Percentiles rank a stretch among this genome's conserved stretches.
phyloP scores from a whole-genome alignment of 768 basidiomycete species.

The Pulveroboletus sp. region DNA sequence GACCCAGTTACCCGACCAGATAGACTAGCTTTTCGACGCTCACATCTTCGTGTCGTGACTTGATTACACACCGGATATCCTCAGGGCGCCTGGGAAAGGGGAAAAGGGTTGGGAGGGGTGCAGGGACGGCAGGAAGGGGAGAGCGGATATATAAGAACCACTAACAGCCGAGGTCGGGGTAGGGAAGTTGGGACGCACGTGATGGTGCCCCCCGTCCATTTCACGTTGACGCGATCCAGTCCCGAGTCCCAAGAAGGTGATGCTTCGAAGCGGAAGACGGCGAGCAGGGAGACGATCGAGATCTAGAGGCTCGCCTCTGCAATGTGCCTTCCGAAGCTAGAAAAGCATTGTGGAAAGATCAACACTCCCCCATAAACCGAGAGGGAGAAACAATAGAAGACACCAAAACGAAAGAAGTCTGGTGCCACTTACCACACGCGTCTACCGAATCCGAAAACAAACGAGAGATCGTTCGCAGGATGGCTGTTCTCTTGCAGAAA shows the following conservation, averaged over 20 bases:
- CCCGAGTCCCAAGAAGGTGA: conserved; percentile 15
- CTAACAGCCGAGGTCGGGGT: neutral
- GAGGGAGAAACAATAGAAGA: no score
- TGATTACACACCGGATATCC: conserved; percentile 7
- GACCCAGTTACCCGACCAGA: conserved; percentile 5
- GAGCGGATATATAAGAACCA: neutral
- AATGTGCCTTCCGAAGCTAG: conserved; percentile 40
- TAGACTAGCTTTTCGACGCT: conserved; percentile 11
- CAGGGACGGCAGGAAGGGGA: no score
- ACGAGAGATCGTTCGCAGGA: conserved; percentile 13
- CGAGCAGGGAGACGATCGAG: conserved; percentile 20
- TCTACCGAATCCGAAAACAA: conserved; percentile 41
- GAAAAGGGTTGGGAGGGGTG: neutral
- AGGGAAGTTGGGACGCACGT: conserved; percentile 12
- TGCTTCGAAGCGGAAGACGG: conserved; percentile 13
- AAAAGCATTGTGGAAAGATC: neutral
- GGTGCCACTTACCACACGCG: conserved; percentile 16
- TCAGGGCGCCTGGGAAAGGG: conserved; percentile 10
- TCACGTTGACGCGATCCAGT: conserved; percentile 16
- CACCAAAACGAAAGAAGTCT: no score
- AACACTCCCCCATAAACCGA: neutral
- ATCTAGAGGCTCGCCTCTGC: conserved; percentile 37
- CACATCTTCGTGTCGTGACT: conserved; percentile 2
- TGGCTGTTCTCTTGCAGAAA: conserved; percentile 16
- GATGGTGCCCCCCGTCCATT: conserved; percentile 18